These are phyloP conservation scores for Ogataea pilisensis DNA, from an alignment of 805 yeast species.

Conservation along the genomic window DNA sequence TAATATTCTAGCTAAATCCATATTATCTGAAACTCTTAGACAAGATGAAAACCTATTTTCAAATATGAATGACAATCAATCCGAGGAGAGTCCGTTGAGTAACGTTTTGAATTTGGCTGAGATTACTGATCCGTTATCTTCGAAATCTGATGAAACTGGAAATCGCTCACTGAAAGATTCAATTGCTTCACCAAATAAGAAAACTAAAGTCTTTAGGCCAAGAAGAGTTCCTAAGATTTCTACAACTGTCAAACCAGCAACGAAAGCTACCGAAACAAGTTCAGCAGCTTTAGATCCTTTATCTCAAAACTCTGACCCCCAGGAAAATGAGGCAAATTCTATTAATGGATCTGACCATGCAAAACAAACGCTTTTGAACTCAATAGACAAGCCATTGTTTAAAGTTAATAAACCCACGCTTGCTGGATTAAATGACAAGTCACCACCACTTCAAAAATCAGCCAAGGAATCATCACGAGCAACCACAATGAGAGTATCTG, in stretches of 20 bases:
- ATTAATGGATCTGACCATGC: slow-evolving; percentile 7
- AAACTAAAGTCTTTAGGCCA: slow-evolving; percentile 41
- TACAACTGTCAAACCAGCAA: background rate
- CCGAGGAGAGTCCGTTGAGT: slow-evolving; percentile 19
- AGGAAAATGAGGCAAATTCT: slow-evolving; percentile 4
- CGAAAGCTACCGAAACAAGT: background rate
- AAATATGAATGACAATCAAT: slow-evolving; percentile 4
- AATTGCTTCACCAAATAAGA: slow-evolving; percentile 36
- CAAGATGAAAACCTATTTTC: slow-evolving; percentile 16
- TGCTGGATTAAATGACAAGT: too few relatives aligned
- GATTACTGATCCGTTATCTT: slow-evolving; percentile 5
- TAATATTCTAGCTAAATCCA: slow-evolving; percentile 5
- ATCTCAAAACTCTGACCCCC: slow-evolving; percentile 5
- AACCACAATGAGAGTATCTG: too few relatives aligned
- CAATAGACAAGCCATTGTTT: slow-evolving; percentile 53
- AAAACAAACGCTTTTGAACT: slow-evolving; percentile 35
- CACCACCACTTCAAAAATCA: too few relatives aligned
- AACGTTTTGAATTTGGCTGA: slow-evolving; percentile 14
- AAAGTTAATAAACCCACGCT: slow-evolving; percentile 31
- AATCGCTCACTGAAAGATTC: background rate
- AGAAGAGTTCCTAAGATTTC: slow-evolving; percentile 32
- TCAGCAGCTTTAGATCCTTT: slow-evolving; percentile 13
- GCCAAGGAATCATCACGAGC: too few relatives aligned
- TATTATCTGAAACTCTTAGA: slow-evolving; percentile 16
- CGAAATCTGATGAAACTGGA: slow-evolving; percentile 3